phyloP scores from a whole-genome alignment of 306 rosid genomes.

The Casuarina glauca region DNA sequence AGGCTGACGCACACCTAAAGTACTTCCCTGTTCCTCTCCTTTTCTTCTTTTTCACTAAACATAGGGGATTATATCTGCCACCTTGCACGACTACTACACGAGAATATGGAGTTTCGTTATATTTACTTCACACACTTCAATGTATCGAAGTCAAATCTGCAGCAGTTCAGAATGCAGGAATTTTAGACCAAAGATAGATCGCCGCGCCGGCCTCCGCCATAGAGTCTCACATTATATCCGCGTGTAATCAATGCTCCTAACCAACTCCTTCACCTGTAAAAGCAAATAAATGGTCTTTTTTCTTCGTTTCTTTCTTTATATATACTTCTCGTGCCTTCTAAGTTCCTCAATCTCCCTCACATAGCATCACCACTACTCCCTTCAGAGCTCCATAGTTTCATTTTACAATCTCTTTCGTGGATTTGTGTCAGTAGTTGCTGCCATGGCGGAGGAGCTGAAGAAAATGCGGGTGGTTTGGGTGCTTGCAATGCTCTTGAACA shows the following conservation, averaged over 20 bases:
- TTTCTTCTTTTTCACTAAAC: too few species aligned
- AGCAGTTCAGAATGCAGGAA: not conserved
- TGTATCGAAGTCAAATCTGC: constrained; percentile 5
- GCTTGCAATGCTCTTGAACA: constrained; percentile 33
- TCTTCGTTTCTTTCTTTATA: constrained; percentile 30
- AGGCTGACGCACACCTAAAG: too few species aligned
- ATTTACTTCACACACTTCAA: not conserved
- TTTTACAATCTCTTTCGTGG: not conserved
- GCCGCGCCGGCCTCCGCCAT: constrained; percentile 1
- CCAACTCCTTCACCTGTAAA: constrained; percentile 55
- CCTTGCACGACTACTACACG: too few species aligned
- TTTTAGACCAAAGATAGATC: constrained; percentile 12
- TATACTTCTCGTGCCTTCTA: constrained; percentile 26
- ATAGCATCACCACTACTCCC: not conserved
- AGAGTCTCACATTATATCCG: constrained; percentile 48
- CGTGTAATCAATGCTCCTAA: constrained; percentile 70
- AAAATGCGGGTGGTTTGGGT: constrained; percentile 14
- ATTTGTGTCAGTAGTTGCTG: not conserved
- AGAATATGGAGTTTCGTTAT: not conserved
- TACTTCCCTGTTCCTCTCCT: too few species aligned
- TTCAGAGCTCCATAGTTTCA: not conserved
- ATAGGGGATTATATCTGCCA: too few species aligned
- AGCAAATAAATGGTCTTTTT: not conserved
- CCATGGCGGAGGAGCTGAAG: constrained; percentile 16
- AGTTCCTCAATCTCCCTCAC: constrained; percentile 25